A percentile compares a stretch with the other conserved stretches of the same genome.
Evolutionary conservation across 352 stramenopile genomes (phyloP).

Genomic region (Phytophthora capsici): DNA sequence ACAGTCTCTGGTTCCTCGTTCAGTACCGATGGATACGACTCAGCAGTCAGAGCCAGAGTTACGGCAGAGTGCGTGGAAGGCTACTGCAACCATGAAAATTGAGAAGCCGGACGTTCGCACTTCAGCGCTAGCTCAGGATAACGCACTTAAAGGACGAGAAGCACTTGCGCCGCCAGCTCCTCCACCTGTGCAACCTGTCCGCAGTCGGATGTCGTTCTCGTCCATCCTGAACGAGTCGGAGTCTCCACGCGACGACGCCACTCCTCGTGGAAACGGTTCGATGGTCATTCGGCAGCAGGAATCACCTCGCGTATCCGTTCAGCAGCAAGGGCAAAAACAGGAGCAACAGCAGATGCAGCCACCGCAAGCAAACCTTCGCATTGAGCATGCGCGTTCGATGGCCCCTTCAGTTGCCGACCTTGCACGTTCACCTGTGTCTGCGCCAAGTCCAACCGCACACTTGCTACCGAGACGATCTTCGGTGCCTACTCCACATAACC

Average conservation of each 20-base stretch:
- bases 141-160: slow-evolving; percentile 18
- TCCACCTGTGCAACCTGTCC: slow-evolving; percentile 33
- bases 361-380: slow-evolving; percentile 34
- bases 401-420: slow-evolving; percentile 35
- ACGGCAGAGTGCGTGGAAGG: slow-evolving; percentile 28
- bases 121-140: slow-evolving; percentile 5
- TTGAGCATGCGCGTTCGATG: slow-evolving; percentile 31
- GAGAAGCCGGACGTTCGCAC: slow-evolving; percentile 8
- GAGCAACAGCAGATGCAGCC: slow-evolving; percentile 24
- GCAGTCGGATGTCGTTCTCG: slow-evolving; percentile 90
- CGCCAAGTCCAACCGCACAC: slow-evolving; percentile 63
- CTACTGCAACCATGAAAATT: slow-evolving; percentile 9
- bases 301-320: slow-evolving; percentile 35
- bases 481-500: slow-evolving; percentile 37
- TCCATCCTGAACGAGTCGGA: slow-evolving; percentile 90
- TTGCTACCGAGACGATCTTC: slow-evolving; percentile 52
- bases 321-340: slow-evolving; percentile 23
- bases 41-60: slow-evolving; percentile 20
- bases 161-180: slow-evolving; percentile 24
- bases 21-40: slow-evolving; percentile 34
- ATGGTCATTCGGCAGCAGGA: slow-evolving; percentile 52
- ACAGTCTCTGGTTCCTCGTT: slow-evolving; percentile 29
- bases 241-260: slow-evolving; percentile 61
- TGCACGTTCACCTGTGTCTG: slow-evolving; percentile 30
- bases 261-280: slow-evolving; percentile 40